Evolutionary conservation across 352 stramenopile genomes (phyloP).

Genomic region (Phytopythium ostracodes): DNA sequence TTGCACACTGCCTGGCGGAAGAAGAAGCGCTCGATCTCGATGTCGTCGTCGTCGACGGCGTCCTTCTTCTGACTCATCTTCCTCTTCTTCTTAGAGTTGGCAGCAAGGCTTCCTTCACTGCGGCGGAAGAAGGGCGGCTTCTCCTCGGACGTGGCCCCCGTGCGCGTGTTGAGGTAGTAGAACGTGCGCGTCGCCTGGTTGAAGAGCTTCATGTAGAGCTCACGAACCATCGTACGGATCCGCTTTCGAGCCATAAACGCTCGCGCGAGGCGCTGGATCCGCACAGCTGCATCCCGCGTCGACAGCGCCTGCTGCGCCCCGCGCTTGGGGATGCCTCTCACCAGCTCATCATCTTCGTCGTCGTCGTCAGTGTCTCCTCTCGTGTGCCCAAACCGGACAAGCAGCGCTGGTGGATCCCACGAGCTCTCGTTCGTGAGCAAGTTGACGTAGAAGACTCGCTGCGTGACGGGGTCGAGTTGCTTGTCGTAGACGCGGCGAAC

Average conservation of each 20-base stretch:
- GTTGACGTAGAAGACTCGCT: constrained; percentile 67
- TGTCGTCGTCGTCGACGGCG: constrained; percentile 28
- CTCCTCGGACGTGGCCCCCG: constrained; percentile 27
- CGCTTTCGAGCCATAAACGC: constrained; percentile 31
- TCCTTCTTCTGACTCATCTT: background rate
- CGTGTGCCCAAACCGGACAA: constrained; percentile 30
- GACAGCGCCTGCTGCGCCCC: constrained; percentile 10
- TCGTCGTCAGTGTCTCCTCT: background rate
- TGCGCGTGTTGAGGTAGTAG: constrained; percentile 68
- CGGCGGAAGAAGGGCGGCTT: constrained; percentile 47
- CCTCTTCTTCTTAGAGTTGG: background rate
- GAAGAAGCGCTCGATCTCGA: constrained; percentile 58
- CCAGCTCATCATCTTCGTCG: background rate
- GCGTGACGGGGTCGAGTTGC: constrained; percentile 56
- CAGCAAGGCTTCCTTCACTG: constrained; percentile 5
- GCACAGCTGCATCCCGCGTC: constrained; percentile 28
- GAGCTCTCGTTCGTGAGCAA: constrained; percentile 55
- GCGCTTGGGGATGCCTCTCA: background rate
- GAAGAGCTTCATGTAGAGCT: constrained; percentile 80
- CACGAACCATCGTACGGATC: constrained; percentile 42
- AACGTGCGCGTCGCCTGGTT: constrained; percentile 39
- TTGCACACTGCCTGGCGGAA: constrained; percentile 68
- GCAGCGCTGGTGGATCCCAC: constrained; percentile 47
- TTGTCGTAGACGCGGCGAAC: constrained; percentile 47
- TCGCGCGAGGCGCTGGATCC: constrained; percentile 45